Evolutionary conservation across 164 flowering plant genomes (phyloP).

Genomic region (Vitis rotundifolia): DNA sequence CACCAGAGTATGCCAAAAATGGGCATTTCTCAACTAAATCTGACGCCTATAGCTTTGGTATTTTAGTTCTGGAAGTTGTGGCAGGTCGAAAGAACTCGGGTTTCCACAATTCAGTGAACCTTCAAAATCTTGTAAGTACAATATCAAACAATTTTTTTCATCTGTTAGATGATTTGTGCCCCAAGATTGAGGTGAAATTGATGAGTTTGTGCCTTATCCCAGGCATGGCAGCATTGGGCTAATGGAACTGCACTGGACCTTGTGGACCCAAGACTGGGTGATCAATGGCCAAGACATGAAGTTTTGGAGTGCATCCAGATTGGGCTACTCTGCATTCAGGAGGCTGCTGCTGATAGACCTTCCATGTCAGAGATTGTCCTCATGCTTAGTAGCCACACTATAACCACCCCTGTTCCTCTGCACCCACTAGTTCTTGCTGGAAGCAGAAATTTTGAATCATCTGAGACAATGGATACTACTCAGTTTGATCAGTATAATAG

Average conservation of each 20-base stretch:
- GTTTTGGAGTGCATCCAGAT: slow-evolving; percentile 20
- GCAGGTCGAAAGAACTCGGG: slow-evolving; percentile 15
- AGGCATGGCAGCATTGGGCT: slow-evolving; percentile 24
- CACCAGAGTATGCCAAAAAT: slow-evolving; percentile 15
- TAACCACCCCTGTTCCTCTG: too few species aligned
- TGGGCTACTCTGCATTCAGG: slow-evolving; percentile 22
- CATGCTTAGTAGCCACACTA: slow-evolving; percentile 3
- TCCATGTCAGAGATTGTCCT: slow-evolving; percentile 16
- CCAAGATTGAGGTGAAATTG: too few species aligned
- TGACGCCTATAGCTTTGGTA: slow-evolving; percentile 17
- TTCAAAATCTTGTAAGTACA: slow-evolving; percentile 15
- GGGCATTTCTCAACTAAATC: slow-evolving; percentile 22
- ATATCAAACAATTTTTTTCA: too few species aligned
- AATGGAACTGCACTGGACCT: slow-evolving; percentile 18
- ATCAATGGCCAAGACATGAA: slow-evolving; percentile 11
- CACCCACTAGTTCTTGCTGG: too few species aligned
- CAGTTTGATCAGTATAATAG: too few species aligned
- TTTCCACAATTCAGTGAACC: slow-evolving; percentile 6
- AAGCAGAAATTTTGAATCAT: too few species aligned
- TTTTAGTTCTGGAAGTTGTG: slow-evolving; percentile 16
- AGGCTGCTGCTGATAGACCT: slow-evolving; percentile 18
- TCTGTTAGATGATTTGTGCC: too few species aligned
- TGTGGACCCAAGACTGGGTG: slow-evolving; percentile 13
- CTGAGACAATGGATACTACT: too few species aligned
- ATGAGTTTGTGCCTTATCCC: slow-evolving; percentile 5